Conservation (phyloP, 345 rosid species). For the Eucalyptus albens region DNA sequence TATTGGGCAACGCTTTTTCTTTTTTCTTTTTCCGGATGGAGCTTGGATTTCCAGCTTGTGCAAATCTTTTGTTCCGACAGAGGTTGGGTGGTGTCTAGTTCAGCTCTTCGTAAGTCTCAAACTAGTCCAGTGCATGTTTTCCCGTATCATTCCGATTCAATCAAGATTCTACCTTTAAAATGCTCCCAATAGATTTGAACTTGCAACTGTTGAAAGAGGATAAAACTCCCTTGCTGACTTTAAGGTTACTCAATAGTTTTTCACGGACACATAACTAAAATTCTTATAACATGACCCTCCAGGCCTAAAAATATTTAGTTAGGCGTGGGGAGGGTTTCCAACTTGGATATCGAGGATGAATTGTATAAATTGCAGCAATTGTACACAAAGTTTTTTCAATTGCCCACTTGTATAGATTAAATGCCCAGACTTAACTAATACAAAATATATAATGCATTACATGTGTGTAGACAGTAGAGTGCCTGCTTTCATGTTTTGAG, state of each 20-base stretch:
- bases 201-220: neutral
- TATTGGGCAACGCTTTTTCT: neutral
- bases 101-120: neutral
- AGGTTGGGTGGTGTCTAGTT: neutral
- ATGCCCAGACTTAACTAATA: neutral
- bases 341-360: neutral
- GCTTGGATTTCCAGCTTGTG: neutral
- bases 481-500: neutral
- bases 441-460: neutral
- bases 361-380: neutral
- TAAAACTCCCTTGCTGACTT: neutral
- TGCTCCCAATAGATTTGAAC: neutral
- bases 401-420: neutral
- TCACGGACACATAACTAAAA: neutral
- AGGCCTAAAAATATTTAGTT: neutral
- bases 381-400: too few species aligned
- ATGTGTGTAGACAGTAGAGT: neutral
- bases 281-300: neutral
- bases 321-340: fast-evolving
- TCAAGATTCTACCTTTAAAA: neutral
- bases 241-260: neutral
- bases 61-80: neutral
- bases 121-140: neutral
- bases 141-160: neutral
- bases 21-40: neutral